Evolutionary conservation across 306 rosid species (phyloP).

Genomic region (Cicer yamashitae): DNA sequence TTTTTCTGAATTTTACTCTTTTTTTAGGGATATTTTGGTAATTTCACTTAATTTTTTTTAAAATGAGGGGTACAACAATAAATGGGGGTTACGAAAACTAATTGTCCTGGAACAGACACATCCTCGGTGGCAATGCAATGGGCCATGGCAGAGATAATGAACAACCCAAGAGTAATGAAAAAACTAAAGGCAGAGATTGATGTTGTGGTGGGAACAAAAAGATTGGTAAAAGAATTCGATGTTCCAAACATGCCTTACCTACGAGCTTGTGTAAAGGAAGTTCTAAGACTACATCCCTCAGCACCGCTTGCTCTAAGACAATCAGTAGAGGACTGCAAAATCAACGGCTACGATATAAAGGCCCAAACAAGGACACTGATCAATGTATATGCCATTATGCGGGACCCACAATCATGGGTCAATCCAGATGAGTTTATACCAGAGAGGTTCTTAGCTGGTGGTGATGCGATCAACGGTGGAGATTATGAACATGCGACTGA

Average conservation of each 20-base stretch:
- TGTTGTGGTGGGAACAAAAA: constrained; percentile 42
- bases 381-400: constrained; percentile 60
- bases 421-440: constrained; percentile 57
- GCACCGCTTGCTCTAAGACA: constrained; percentile 51
- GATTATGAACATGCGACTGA: neutral
- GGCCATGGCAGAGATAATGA: constrained; percentile 58
- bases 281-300: constrained; percentile 54
- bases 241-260: constrained; percentile 50
- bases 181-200: constrained; percentile 53
- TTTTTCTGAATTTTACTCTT: too few species aligned
- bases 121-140: constrained; percentile 52
- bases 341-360: constrained; percentile 53
- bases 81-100: too few species aligned
- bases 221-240: constrained; percentile 51
- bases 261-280: constrained; percentile 53
- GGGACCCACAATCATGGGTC: constrained; percentile 58
- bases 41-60: too few species aligned
- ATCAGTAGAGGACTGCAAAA: constrained; percentile 41
- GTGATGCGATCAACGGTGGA: constrained; percentile 22
- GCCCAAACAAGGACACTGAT: constrained; percentile 45
- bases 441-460: constrained; percentile 45
- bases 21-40: too few species aligned
- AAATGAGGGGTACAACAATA: too few species aligned
- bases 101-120: constrained; percentile 60
- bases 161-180: constrained; percentile 37